Conservation (phyloP, 139 green algal genomes). For the Coccomyxa sp. region DNA sequence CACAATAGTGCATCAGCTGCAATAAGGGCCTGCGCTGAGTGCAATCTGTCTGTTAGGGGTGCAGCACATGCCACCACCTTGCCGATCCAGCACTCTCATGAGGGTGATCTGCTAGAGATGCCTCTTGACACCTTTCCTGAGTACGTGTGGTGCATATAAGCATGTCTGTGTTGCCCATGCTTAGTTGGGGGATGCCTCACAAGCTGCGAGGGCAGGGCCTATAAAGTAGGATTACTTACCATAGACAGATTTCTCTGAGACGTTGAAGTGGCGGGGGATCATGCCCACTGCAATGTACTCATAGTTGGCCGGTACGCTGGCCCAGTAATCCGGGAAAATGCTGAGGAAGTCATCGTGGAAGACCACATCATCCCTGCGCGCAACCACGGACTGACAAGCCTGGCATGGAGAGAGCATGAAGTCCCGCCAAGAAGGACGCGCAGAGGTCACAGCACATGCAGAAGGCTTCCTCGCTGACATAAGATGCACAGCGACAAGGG, state of each 20-base stretch:
- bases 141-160: no score
- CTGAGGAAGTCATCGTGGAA: conserved; percentile 3
- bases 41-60: no score
- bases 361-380: conserved; percentile 2
- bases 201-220: no score
- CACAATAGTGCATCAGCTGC: no score
- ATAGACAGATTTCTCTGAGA: background rate
- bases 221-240: background rate
- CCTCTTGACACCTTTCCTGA: no score
- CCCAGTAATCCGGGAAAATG: conserved; percentile 1
- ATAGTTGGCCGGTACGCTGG: background rate
- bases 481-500: background rate
- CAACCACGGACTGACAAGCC: background rate
- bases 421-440: background rate
- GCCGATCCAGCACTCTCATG: no score
- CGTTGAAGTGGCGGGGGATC: conserved; percentile 2
- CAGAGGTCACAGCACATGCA: background rate
- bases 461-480: background rate
- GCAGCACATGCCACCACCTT: no score
- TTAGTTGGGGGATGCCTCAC: no score
- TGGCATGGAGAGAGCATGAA: background rate
- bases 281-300: background rate
- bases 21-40: no score
- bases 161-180: no score
- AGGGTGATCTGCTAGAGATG: no score